Base-by-base conservation (phyloP, 208 protist genomes). In the Acanthamoeba quina region DNA sequence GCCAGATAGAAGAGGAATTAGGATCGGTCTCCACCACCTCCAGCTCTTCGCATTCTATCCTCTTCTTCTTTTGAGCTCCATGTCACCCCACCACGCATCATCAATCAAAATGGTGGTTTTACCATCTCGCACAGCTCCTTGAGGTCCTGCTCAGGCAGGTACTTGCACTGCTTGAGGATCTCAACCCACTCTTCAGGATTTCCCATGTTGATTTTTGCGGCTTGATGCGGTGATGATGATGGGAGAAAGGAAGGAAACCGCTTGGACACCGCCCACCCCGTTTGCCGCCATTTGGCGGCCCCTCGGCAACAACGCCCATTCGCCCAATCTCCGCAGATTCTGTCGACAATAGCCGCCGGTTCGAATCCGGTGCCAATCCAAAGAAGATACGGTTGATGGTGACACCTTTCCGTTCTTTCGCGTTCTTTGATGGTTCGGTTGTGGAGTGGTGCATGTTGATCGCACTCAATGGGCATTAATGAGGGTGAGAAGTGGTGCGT, bases 171-270 rank as follows among this genome's bases (percentile, higher is more conserved):
- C 64, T 68, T 68, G 11, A 97, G 66, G n/a, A 92, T 89, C 68
- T 96, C 96, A 82, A 97, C 64, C 96, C 96, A 98, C 76, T 97
- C 82, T 85, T 97, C 97, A 37, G 90, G 90, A 93, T 93, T 93
- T 49, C 90, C 90, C 90, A 93, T 93, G 29, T 70, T 64, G 58
- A 64, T 1, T 64, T 21, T 10, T 7, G 58, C 1, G 58, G 29
- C 15, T 19, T n/a, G 58, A 64, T 64, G 58, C 58, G 58, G 24
- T 64, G 58, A n/a, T n/a, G 58, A 21, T 13, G 21, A n/a, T 26
- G 13, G 58, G 58, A 64, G 21, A 19, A 64, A 19, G 21, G 58
- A 64, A 64, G 15, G 58, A 64, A n/a, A n/a, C 19, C 19, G 58
- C 58, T 3, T 58, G 54, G 54, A 58, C 13, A 64, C 58, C 58